Conservation (phyloP, 768 basidiomycete genomes). For the Suillus tomentosus region DNA sequence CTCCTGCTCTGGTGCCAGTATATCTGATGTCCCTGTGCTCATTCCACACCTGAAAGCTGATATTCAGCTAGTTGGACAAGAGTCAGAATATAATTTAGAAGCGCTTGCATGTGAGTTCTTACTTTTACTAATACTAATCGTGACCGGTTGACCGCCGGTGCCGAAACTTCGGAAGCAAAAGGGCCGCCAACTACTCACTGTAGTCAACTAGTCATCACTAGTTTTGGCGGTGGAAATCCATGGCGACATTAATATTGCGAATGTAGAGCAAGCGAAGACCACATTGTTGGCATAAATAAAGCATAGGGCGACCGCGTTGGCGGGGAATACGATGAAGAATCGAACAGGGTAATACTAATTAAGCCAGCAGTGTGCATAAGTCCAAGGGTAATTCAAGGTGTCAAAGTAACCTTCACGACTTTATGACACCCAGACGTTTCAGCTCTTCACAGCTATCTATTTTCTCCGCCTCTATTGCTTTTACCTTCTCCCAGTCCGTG, state of each 20-base stretch:
- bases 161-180: not conserved
- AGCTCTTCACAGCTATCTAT: conserved; percentile 80
- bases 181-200: not conserved
- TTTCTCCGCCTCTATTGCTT: conserved; percentile 66
- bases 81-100: not conserved
- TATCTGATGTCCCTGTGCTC: not conserved
- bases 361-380: conserved; percentile 11
- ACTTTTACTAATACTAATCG: not conserved
- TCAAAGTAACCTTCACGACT: conserved; percentile 26
- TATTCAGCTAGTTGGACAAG: not conserved
- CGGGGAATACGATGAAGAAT: conserved; percentile 13
- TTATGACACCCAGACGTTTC: conserved; percentile 58
- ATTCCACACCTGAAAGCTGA: not conserved
- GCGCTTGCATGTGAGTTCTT: not conserved
- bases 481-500: conserved; percentile 90
- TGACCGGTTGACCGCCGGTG: not conserved
- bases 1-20: conserved; percentile 36
- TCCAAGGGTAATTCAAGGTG: conserved; percentile 18
- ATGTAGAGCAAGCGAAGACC: not conserved
- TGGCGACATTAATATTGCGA: not conserved
- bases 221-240: too few relatives aligned
- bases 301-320: conserved; percentile 17
- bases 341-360: conserved; percentile 9
- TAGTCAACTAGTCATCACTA: too few relatives aligned
- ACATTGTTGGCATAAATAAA: conserved; percentile 30